A percentile compares a stretch with the other conserved stretches of the same genome.
These are phyloP conservation scores for Vigna hirtella DNA, from an alignment of 306 rosid genomes.

Conservation along the genomic window DNA sequence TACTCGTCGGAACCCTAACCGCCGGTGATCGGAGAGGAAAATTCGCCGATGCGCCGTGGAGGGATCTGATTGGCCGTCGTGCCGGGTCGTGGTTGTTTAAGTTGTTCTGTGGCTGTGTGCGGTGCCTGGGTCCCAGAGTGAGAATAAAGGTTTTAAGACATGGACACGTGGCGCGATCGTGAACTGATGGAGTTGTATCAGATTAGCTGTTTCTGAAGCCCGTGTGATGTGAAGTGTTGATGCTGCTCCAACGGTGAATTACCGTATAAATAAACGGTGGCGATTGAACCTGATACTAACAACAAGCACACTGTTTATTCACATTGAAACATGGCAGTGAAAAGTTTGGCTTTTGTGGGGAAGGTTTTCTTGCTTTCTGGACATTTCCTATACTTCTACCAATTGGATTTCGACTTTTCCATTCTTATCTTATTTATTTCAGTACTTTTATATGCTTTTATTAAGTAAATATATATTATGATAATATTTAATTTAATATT, in stretches of 20 bases:
- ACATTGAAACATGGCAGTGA: background rate
- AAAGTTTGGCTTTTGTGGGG: constrained; percentile 30
- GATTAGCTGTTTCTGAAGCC: constrained; percentile 1
- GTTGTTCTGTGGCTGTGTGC: background rate
- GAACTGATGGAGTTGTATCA: background rate
- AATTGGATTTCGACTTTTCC: background rate
- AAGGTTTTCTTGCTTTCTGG: constrained; percentile 23
- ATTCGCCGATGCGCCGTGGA: constrained; percentile 30
- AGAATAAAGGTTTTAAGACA: background rate
- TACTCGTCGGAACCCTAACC: constrained; percentile 35
- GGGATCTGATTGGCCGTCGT: constrained; percentile 9
- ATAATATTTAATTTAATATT: too few species aligned
- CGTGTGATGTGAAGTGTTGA: background rate
- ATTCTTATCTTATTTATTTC: too few species aligned
- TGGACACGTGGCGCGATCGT: constrained; percentile 41
- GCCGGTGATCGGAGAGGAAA: constrained; percentile 34
- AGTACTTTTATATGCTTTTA: too few species aligned
- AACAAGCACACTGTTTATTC: background rate
- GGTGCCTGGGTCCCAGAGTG: constrained; percentile 25
- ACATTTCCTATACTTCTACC: constrained; percentile 2
- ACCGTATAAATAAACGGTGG: constrained; percentile 19
- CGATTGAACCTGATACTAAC: background rate
- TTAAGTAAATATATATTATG: too few species aligned
- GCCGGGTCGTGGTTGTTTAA: background rate
- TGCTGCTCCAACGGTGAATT: background rate